Evolutionary conservation across 2,329 filamentous ascomycete species (phyloP).

Genomic region (Penicillium thymicola): DNA sequence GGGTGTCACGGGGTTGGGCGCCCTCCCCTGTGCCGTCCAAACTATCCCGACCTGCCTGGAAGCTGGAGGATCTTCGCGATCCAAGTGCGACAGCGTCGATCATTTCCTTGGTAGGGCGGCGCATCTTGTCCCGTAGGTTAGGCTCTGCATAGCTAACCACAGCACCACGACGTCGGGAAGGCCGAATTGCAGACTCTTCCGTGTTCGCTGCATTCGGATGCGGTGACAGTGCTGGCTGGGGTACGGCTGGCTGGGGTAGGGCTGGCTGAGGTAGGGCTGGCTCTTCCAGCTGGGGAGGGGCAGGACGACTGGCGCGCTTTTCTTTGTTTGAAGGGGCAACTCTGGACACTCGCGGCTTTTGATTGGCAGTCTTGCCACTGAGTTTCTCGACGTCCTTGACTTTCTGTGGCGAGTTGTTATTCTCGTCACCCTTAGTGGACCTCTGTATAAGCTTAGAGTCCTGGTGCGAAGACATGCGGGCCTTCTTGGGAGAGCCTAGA

Average conservation of each 20-base stretch:
- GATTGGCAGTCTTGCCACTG: background rate
- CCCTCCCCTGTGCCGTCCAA: slow-evolving; percentile 27
- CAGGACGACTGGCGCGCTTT: slow-evolving; percentile 10
- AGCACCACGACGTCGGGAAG: slow-evolving; percentile 63
- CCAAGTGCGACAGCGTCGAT: slow-evolving; percentile 65
- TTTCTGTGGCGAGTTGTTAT: slow-evolving; percentile 16
- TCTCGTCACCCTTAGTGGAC: slow-evolving; percentile 13
- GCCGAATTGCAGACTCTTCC: slow-evolving; percentile 40
- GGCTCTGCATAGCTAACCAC: slow-evolving; percentile 79
- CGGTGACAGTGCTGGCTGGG: background rate
- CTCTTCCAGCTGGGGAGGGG: slow-evolving; percentile 11
- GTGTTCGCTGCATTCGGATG: slow-evolving; percentile 9
- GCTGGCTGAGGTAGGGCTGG: background rate
- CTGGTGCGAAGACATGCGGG: slow-evolving; percentile 11
- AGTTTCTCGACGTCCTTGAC: slow-evolving; percentile 11
- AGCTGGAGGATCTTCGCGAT: slow-evolving; percentile 47
- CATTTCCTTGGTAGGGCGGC: slow-evolving; percentile 71
- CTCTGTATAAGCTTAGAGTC: slow-evolving; percentile 14
- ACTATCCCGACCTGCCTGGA: slow-evolving; percentile 43
- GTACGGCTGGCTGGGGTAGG: background rate
- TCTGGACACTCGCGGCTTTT: slow-evolving; percentile 12
- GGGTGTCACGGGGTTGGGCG: background rate
- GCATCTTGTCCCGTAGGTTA: slow-evolving; percentile 78
- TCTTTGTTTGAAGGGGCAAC: slow-evolving; percentile 9
- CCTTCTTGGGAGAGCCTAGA: slow-evolving; percentile 32